Evolutionary conservation across 495 filamentous ascomycete genomes (phyloP).

Genomic region (Neurospora tetrasperma): DNA sequence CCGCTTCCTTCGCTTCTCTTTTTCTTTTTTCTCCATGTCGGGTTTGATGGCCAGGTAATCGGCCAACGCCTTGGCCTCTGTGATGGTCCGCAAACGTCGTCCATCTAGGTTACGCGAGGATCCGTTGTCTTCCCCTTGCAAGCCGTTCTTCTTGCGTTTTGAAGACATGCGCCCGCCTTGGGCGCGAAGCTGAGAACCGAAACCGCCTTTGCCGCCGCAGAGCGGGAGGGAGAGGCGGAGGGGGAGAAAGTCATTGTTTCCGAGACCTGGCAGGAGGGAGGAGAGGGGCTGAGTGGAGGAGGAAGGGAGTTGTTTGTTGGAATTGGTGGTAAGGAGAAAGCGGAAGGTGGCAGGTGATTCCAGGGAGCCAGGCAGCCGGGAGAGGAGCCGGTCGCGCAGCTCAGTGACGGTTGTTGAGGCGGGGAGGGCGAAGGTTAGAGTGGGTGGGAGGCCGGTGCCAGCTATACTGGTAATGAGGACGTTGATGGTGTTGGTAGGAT

Average conservation of each 20-base stretch:
- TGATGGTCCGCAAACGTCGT: constrained; percentile 78
- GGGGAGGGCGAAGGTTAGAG: constrained; percentile 61
- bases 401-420: constrained; percentile 54
- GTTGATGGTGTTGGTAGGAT: constrained; percentile 48
- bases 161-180: constrained; percentile 96
- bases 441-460: constrained; percentile 70
- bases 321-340: constrained; percentile 72
- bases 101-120: constrained; percentile 92
- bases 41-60: constrained; percentile 94
- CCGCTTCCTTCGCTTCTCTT: constrained; percentile 65
- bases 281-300: constrained; percentile 40
- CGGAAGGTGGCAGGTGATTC: constrained; percentile 24
- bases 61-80: constrained; percentile 86
- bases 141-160: constrained; percentile 67
- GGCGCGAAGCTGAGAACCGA: constrained; percentile 92
- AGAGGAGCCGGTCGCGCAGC: constrained; percentile 50
- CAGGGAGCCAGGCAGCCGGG: constrained; percentile 46
- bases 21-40: constrained; percentile 89
- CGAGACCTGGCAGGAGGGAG: constrained; percentile 32
- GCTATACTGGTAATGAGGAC: constrained; percentile 73
- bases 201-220: constrained; percentile 90
- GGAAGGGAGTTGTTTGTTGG: constrained; percentile 55
- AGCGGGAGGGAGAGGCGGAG: constrained; percentile 67
- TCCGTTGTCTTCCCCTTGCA: constrained; percentile 65
- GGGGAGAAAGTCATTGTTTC: constrained; percentile 54